These are phyloP conservation scores for Nasturtium officinale DNA, from an alignment of 345 rosid species.

Conservation along the genomic window DNA sequence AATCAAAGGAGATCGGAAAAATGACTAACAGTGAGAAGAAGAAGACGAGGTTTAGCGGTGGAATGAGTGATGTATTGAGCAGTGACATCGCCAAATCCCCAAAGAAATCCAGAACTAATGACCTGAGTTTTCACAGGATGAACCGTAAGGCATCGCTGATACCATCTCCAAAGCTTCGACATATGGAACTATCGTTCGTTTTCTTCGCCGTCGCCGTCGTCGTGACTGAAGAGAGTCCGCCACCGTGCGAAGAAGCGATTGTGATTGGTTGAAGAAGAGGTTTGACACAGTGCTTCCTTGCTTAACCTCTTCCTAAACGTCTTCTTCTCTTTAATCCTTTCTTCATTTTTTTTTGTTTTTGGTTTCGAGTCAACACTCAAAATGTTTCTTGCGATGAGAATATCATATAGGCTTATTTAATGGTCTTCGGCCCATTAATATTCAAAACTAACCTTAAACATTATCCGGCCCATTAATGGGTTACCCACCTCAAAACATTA, in stretches of 20 bases:
- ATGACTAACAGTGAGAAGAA: slow-evolving; percentile 40
- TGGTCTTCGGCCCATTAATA: slow-evolving; percentile 30
- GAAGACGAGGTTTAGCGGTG: slow-evolving; percentile 58
- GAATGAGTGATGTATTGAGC: slow-evolving; percentile 88
- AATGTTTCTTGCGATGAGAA: neutral
- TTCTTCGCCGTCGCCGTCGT: neutral
- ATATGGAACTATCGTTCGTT: slow-evolving; percentile 28
- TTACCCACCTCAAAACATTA: neutral
- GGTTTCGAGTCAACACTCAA: neutral
- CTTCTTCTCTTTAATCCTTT: slow-evolving; percentile 16
- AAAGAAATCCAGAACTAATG: slow-evolving; percentile 83
- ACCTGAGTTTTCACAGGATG: slow-evolving; percentile 89
- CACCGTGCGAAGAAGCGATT: slow-evolving; percentile 25
- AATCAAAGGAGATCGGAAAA: slow-evolving; percentile 21
- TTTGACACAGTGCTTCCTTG: slow-evolving; percentile 16
- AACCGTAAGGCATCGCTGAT: slow-evolving; percentile 65
- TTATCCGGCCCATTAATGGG: too few species aligned
- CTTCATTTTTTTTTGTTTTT: neutral
- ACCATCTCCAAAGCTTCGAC: slow-evolving; percentile 86
- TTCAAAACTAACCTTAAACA: neutral
- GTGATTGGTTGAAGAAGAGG: slow-evolving; percentile 7
- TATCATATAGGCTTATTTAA: neutral
- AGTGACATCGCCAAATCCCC: slow-evolving; percentile 87
- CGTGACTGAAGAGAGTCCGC: slow-evolving; percentile 12
- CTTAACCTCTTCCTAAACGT: slow-evolving; percentile 31